Base-by-base conservation (phyloP, 441 rosid genomes). In the Jatropha podagrica region DNA sequence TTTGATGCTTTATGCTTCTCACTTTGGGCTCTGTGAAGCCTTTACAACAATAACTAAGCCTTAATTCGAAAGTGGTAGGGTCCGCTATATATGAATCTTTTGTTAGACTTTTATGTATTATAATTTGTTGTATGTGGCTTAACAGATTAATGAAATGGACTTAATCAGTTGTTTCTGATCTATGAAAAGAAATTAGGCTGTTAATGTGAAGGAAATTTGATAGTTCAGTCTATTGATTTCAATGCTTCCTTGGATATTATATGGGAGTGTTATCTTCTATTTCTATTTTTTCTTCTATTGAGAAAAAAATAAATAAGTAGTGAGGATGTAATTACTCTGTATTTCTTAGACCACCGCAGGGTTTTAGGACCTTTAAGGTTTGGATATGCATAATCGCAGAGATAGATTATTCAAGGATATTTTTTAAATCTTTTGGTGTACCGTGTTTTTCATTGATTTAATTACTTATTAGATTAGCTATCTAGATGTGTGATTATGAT, bases 1-100 rank as follows among this genome's bases (percentile, higher is more conserved):
- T 20, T 59, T 60, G 55, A 65, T 54, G 23, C 9, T 15, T 20
- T 37, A 15, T 66, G 52, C 77, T 66, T 32, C 65, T 44, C 56
- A 5, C 23, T 66, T 44, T 44, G 12, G 9, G 18, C 55, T 12
- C 7, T 66, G 7, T 7, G 48, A 44, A 44, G 1, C 32, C 32
- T 32, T 32, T 32, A 32, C 32, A 32, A 32, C 32, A 32, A 32
- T 32, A 32, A 32, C 32, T 32, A 32, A 32, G 32, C 2, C 32
- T 32, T 32, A 32, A 32, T 32, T 2, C 32, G 2, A 32, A 32
- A 32, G 2, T 32, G 2, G 32, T 32, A 1, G 32, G 32, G 32
- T 32, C 2, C 2, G 32, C 32, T 1, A 32, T 32, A 32, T 32
- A 32, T 32, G 32, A 32, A 32, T 32, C 32, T 32, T 32, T 32